Evolutionary conservation across 495 filamentous ascomycete species (phyloP).

Genomic region (Eremomyces bilateralis): DNA sequence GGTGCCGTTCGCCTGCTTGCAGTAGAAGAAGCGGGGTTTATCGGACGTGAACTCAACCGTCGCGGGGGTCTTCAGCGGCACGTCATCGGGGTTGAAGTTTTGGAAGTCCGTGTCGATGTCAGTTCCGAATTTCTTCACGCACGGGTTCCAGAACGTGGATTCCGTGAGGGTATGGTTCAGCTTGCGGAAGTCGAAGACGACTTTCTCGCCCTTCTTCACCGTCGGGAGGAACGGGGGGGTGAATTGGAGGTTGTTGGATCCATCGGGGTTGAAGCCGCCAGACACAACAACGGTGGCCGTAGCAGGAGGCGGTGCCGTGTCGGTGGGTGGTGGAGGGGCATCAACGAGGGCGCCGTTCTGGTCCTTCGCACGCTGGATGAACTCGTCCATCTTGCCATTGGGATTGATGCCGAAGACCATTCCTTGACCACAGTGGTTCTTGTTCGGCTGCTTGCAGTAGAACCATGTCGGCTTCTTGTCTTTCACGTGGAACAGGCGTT

Average conservation of each 20-base stretch:
- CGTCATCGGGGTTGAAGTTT: slow-evolving; percentile 2
- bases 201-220: slow-evolving; percentile 2
- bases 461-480: slow-evolving; percentile 5
- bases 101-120: slow-evolving; percentile 7
- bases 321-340: not conserved
- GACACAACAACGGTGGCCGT: slow-evolving; percentile 6
- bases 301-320: not conserved
- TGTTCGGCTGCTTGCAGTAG: slow-evolving; percentile 6
- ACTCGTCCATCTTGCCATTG: slow-evolving; percentile 5
- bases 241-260: slow-evolving; percentile 5
- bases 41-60: slow-evolving; percentile 1
- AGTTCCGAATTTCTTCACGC: slow-evolving; percentile 7
- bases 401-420: slow-evolving; percentile 10
- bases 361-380: slow-evolving; percentile 7
- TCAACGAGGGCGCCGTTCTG: slow-evolving; percentile 3
- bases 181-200: slow-evolving; percentile 1
- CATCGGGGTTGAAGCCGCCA: slow-evolving; percentile 4
- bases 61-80: not conserved
- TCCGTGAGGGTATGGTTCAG: slow-evolving; percentile 3
- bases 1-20: slow-evolving; percentile 5
- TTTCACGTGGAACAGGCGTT: slow-evolving; percentile 1
- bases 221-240: slow-evolving; percentile 4
- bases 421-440: slow-evolving; percentile 8
- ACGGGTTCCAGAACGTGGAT: slow-evolving; percentile 8
- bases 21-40: slow-evolving; percentile 7